phyloP scores from a whole-genome alignment of 2,329 filamentous ascomycete species.

The Cryphonectria japonica region DNA sequence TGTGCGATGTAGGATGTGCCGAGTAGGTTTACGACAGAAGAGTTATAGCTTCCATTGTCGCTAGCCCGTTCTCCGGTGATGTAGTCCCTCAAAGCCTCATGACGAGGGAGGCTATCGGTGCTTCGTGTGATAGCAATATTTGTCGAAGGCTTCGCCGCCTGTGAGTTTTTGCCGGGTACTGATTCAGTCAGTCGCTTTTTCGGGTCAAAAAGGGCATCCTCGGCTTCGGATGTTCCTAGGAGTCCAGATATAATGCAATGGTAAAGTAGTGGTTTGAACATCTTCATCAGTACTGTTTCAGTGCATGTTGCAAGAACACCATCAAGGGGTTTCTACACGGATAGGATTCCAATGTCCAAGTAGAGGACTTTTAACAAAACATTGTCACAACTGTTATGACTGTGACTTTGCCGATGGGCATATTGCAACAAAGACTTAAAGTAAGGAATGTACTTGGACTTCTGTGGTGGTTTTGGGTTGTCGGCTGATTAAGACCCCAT shows the following conservation, averaged over 20 bases:
- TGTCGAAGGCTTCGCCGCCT: not conserved
- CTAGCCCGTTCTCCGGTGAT: not conserved
- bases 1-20: conserved; percentile 35
- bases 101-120: not conserved
- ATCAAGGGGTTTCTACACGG: not conserved
- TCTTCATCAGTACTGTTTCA: not conserved
- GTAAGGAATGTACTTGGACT: not conserved
- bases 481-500: not conserved
- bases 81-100: conserved; percentile 6
- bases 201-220: not conserved
- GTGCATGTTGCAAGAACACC: not conserved
- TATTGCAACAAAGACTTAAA: not conserved
- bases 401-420: not conserved
- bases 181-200: not conserved
- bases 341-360: not conserved
- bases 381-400: not conserved
- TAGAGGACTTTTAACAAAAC: not conserved
- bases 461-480: not conserved
- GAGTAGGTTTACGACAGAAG: not conserved
- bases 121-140: not conserved
- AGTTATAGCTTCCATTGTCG: not conserved
- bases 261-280: not conserved
- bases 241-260: not conserved
- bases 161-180: not conserved
- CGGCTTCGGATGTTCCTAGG: not conserved